Conservation (phyloP, 176 grass and related monocot genomes). For the Alopecurus myosuroides region DNA sequence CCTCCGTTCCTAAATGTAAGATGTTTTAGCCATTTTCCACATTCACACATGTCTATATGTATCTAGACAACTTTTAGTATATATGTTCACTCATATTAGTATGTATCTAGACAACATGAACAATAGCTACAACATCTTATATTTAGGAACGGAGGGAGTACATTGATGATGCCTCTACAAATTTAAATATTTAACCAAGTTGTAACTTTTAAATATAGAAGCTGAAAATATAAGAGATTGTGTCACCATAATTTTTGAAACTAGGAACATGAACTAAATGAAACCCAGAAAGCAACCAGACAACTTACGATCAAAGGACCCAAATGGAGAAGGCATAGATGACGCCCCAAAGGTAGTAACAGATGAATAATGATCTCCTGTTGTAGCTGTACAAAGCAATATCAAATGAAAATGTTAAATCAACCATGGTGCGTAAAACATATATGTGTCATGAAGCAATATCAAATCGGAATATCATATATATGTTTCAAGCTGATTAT, state of each 20-base stretch:
- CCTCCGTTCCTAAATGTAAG: no score
- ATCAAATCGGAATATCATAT: not conserved
- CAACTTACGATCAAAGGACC: conserved; percentile 4
- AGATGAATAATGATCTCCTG: not conserved
- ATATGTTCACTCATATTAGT: no score
- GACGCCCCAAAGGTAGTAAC: not conserved
- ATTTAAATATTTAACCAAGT: not conserved
- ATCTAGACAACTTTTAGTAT: no score
- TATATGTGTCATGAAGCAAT: conserved; percentile 5
- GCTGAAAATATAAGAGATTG: not conserved
- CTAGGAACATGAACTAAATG: not conserved
- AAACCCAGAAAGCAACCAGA: not conserved
- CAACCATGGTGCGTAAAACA: not conserved
- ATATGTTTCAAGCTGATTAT: not conserved
- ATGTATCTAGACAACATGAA: no score
- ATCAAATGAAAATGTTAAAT: not conserved
- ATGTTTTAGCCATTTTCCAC: no score
- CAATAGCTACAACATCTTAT: no score
- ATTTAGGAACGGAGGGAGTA: no score
- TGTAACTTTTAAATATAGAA: not conserved
- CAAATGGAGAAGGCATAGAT: not conserved
- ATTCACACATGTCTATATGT: no score
- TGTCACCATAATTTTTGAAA: not conserved
- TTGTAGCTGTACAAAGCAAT: conserved; percentile 8
- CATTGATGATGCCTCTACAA: not conserved